Conservation (phyloP, 495 filamentous ascomycete genomes). For the Penicillium subrubescens region DNA sequence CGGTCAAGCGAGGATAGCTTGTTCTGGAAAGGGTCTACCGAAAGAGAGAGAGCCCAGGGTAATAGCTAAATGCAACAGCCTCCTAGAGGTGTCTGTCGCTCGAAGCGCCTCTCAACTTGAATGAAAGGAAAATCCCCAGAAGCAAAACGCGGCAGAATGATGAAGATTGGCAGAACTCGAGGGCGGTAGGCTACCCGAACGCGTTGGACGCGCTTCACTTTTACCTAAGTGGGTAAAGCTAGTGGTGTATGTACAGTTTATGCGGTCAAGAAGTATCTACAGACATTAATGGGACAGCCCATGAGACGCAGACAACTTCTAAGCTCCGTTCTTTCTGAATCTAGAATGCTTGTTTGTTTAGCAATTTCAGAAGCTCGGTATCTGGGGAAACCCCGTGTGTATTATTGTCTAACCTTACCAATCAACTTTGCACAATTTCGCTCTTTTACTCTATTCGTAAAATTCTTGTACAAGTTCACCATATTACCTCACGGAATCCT, state of each 20-base stretch:
- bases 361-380: too few species aligned
- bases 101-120: background rate
- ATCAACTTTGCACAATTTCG: too few species aligned
- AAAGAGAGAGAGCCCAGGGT: background rate
- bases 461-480: too few species aligned
- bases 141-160: constrained; percentile 24
- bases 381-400: too few species aligned
- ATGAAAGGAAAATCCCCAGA: constrained; percentile 20
- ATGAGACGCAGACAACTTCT: background rate
- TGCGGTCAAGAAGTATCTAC: background rate
- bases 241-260: background rate
- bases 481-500: too few species aligned
- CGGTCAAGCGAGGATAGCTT: background rate
- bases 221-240: constrained; percentile 17
- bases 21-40: background rate
- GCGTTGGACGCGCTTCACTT: constrained; percentile 32
- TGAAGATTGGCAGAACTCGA: constrained; percentile 9
- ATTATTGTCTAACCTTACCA: too few species aligned
- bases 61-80: constrained; percentile 1
- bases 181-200: constrained; percentile 20
- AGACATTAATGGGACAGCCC: background rate
- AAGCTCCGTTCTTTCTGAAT: too few species aligned
- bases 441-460: too few species aligned
- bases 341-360: too few species aligned
- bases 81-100: background rate